Evolutionary conservation across 2,329 filamentous ascomycete species (phyloP), one percentile per base, ranked within the genome.

Genomic region (Mariannaea sp.): DNA sequence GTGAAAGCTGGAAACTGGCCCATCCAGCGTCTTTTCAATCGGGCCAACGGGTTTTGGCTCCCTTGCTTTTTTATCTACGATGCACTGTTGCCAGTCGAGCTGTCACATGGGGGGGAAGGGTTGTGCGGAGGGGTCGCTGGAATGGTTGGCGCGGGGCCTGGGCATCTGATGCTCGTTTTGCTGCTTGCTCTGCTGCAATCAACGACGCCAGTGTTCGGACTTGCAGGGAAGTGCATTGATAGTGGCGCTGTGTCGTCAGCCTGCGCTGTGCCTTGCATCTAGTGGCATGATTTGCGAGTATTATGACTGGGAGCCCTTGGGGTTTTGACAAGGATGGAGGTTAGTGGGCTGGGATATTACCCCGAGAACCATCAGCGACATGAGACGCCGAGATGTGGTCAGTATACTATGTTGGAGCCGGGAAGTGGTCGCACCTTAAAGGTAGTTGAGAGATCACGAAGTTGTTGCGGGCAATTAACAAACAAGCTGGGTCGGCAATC

Each of bases 251-350:
- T 65, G 59, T 61, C 61, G 59, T 65, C 63, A 66, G 57, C 61
- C 56, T 64, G 64, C 64, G 55, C 48, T 54, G 64, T 66, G 64
- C 64, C 64, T 65, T 66, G 64, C 64, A 66, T 63, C 52, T 64
- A 52, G 61, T 66, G 64, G 58, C 64, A 66, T 66, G 55, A 59
- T 59, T 65, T 48, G 53, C 57, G 58, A 57, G 59, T 50, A 50
- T n/a, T n/a, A n/a, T n/a, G n/a, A n/a, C n/a, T n/a, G n/a, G n/a
- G n/a, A n/a, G n/a, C n/a, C n/a, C n/a, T n/a, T n/a, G n/a, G n/a
- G n/a, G n/a, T n/a, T n/a, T n/a, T n/a, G n/a, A n/a, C n/a, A n/a
- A n/a, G n/a, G n/a, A n/a, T n/a, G n/a, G n/a, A n/a, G n/a, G n/a
- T n/a, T n/a, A n/a, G n/a, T n/a, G n/a, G n/a, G n/a, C n/a, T n/a